Evolutionary conservation across 1,284 basidiomycete genomes (phyloP).

Genomic region (Cutaneotrichosporon sp.): DNA sequence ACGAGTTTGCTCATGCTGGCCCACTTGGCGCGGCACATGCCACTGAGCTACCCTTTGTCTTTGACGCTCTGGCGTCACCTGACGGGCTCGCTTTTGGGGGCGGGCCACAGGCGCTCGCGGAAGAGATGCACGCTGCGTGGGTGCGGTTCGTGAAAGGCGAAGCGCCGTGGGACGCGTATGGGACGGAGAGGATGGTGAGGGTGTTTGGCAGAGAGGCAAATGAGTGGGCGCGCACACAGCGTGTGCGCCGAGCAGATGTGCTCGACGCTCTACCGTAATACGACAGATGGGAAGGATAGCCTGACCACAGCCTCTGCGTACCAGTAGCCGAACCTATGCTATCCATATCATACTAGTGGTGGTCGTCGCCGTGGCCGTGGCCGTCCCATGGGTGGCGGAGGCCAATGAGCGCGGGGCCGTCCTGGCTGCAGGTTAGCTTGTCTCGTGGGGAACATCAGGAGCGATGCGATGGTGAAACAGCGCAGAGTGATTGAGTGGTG

Average conservation of each 20-base stretch:
- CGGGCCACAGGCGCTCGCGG: slow-evolving; percentile 1
- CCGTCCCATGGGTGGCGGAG: slow-evolving; percentile 58
- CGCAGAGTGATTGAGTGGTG: not conserved
- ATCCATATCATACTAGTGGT: slow-evolving; percentile 30
- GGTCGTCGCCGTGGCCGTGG: slow-evolving; percentile 34
- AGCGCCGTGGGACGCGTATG: slow-evolving; percentile 2
- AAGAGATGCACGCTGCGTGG: slow-evolving; percentile 14
- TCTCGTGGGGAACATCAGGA: not conserved
- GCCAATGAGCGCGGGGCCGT: slow-evolving; percentile 57
- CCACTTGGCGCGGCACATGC: slow-evolving; percentile 11
- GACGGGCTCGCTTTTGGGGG: not conserved
- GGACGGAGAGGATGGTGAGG: not conserved
- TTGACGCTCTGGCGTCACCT: not conserved
- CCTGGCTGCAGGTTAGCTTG: slow-evolving; percentile 50
- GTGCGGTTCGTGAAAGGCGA: not conserved
- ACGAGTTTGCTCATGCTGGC: slow-evolving; percentile 10
- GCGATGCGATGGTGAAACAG: too few species aligned
- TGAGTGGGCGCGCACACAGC: not conserved
- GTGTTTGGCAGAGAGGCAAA: not conserved
- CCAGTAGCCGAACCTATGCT: not conserved
- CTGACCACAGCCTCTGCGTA: not conserved
- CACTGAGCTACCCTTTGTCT: slow-evolving; percentile 1
- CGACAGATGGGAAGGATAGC: not conserved
- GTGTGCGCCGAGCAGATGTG: not conserved
- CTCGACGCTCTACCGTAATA: not conserved